Evolutionary conservation across 2,329 filamentous ascomycete species (phyloP).

Genomic region (Chaetomium olivaceum): DNA sequence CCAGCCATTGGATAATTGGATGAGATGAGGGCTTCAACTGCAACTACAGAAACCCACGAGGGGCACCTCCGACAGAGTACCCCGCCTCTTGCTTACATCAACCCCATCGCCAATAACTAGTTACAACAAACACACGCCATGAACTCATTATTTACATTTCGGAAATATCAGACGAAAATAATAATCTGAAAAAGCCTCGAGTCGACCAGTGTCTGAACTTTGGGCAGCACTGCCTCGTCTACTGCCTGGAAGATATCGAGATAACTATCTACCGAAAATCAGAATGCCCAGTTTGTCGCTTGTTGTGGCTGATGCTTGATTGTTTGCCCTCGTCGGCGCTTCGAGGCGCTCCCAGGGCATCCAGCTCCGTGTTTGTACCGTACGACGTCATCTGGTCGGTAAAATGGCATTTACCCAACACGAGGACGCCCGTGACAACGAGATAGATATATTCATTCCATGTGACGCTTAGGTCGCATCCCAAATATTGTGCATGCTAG

Average conservation of each 20-base stretch:
- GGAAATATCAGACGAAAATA: not conserved
- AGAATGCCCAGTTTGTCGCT: not conserved
- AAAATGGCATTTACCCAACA: not conserved
- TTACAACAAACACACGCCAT: too few species aligned
- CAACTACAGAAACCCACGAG: not conserved
- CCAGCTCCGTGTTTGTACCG: not conserved
- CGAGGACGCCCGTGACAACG: not conserved
- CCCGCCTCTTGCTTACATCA: not conserved
- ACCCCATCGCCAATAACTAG: not conserved
- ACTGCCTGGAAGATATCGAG: not conserved
- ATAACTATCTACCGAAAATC: not conserved
- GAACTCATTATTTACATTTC: not conserved
- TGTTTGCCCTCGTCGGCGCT: constrained; percentile 1
- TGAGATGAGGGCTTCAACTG: not conserved
- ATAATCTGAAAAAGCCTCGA: too few species aligned
- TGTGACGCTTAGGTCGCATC: not conserved
- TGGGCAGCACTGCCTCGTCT: not conserved
- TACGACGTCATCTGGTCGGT: not conserved
- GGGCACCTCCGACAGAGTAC: not conserved
- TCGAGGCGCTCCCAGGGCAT: not conserved
- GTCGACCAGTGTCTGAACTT: not conserved
- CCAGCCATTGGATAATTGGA: constrained; percentile 27
- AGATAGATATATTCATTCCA: not conserved
- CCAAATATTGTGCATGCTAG: not conserved
- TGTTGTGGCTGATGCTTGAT: not conserved